A percentile compares a stretch with the other conserved stretches of the same genome.
Conservation (phyloP, 2,329 filamentous ascomycete genomes). For the Coleophoma eucalyptorum region DNA sequence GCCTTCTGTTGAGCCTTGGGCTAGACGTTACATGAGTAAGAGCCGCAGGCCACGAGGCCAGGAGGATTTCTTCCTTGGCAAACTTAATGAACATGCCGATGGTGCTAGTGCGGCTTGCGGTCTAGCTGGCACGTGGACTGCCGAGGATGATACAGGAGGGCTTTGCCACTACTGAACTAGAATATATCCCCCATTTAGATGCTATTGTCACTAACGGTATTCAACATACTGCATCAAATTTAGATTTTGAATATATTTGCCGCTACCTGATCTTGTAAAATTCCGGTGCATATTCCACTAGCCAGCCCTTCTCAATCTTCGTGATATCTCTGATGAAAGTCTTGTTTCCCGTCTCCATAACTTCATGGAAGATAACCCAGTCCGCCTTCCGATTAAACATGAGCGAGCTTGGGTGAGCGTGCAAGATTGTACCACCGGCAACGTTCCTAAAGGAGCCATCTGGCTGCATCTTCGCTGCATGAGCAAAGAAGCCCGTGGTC, state of each 20-base stretch:
- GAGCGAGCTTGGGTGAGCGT: constrained; percentile 87
- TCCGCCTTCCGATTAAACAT: constrained; percentile 97
- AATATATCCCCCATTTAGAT: no score
- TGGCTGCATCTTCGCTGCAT: constrained; percentile 89
- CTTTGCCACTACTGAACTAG: constrained; percentile 26
- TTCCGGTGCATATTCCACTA: constrained; percentile 81
- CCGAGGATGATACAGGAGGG: constrained; percentile 73
- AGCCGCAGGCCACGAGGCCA: constrained; percentile 35
- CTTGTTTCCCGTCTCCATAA: constrained; percentile 85
- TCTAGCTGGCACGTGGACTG: constrained; percentile 82
- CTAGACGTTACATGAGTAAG: constrained; percentile 28
- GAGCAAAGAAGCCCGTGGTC: constrained; percentile 86
- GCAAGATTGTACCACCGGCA: constrained; percentile 70
- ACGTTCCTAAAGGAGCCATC: constrained; percentile 88
- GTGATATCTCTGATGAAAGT: constrained; percentile 87
- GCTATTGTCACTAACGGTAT: no score
- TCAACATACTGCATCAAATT: no score
- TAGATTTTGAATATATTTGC: neutral
- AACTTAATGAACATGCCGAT: constrained; percentile 37
- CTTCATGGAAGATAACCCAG: constrained; percentile 94
- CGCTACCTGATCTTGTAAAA: constrained; percentile 63
- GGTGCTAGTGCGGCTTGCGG: constrained; percentile 51
- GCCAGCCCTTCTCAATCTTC: constrained; percentile 92
- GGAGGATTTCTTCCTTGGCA: constrained; percentile 55
- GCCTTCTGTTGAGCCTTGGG: constrained; percentile 71